Evolutionary conservation across 192 early-diverging fungal species (phyloP), one percentile per base, ranked within the genome.

Genomic region (Coemansia sp.): DNA sequence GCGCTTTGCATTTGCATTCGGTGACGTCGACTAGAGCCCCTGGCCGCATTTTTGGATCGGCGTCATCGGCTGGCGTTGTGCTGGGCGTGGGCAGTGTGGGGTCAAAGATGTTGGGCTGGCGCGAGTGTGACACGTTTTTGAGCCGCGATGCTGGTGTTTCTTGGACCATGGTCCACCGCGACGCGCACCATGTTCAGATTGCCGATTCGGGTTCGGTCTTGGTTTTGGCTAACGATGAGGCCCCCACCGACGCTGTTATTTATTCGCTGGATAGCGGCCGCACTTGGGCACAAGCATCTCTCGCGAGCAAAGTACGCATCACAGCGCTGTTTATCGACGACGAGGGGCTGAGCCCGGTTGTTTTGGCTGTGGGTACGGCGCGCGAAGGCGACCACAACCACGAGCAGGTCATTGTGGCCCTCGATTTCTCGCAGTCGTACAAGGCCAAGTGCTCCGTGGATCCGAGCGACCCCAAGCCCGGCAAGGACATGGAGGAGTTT

Each of bases 71-170:
- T 7, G 96, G 96, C 44, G 77, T 94, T 10, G 67, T 97, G n/a
- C 67, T 96, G 80, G 96, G 92, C 34, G 92, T 97, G 18, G 96
- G 96, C 18, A 91, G 79, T 57, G 95, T 94, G 10, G 93, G 95
- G 19, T 29, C 76, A 0, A 75, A 86, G 52, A 79, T 97, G 10
- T 43, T 83, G 21, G 78, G 83, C 3, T 93, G 91, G 72, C 82
- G 83, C 26, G 80, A 89, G 22, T 88, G 90, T 59, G 92, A 94
- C 62, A 94, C 92, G 0, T 98, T 93, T 52, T 48, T 98, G 37
- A 93, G 91, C 3, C 76, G 83, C 32, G 93, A 98, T 68, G 90
- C 89, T 43, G 95, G 94, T 14, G 21, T 88, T 5, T 86, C 84
- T 1, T 98, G 93, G 93, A 65, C 69, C 19, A 76, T 76, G 35